A percentile compares a stretch with the other conserved stretches of the same genome.
Evolutionary conservation across 148 eudicot genomes (phyloP).

Genomic region (Cornus kousa): DNA sequence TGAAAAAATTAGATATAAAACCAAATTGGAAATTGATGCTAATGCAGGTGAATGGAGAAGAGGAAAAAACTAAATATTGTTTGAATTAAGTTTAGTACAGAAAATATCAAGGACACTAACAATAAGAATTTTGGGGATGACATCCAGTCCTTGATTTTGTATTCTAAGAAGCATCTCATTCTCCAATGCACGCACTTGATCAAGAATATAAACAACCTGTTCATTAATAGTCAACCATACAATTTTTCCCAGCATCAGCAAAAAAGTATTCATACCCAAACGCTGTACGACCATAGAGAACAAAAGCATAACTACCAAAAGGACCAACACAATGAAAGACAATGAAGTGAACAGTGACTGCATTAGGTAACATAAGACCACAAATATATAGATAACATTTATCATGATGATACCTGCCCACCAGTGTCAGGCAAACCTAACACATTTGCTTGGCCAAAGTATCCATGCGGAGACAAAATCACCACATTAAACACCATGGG

Average conservation of each 20-base stretch:
- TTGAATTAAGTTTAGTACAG: not conserved
- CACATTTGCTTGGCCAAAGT: conserved; percentile 52
- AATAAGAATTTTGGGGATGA: conserved; percentile 39
- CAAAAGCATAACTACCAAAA: not conserved
- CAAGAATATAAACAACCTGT: conserved; percentile 50
- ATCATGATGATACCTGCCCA: conserved; percentile 34
- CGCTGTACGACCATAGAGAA: not conserved
- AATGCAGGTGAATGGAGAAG: not conserved
- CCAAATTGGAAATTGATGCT: not conserved
- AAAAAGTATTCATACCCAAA: not conserved
- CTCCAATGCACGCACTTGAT: conserved; percentile 58
- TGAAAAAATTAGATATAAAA: not conserved
- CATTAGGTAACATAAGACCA: not conserved
- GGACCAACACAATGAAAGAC: not conserved
- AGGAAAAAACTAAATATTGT: not conserved
- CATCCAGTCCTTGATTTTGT: conserved; percentile 47
- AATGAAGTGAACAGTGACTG: too few relatives aligned
- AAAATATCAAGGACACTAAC: conserved; percentile 17
- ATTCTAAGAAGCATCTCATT: conserved; percentile 43
- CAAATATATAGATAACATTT: not conserved
- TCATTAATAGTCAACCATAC: not conserved
- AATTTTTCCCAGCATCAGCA: not conserved
- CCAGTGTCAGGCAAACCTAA: conserved; percentile 44
- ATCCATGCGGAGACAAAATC: conserved; percentile 48
- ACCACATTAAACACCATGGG: conserved; percentile 48